Conservation (phyloP, 2,329 filamentous ascomycete species). For the Monosporascus sp. region DNA sequence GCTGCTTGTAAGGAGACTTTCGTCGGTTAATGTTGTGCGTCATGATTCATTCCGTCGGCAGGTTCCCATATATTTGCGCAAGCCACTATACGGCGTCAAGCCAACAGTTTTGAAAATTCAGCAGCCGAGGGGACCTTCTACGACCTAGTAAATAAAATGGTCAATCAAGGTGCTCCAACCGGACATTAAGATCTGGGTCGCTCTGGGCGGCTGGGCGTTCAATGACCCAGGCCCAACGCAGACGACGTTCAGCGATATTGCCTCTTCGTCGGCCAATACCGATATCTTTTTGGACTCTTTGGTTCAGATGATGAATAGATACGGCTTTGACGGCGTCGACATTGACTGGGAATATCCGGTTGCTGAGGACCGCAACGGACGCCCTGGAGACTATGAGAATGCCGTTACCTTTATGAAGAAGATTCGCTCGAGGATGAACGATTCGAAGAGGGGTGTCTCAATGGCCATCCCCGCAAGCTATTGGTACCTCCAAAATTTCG, state of each 20-base stretch:
- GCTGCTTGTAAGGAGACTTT: too few species aligned
- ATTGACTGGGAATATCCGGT: constrained; percentile 19
- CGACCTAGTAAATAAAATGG: too few species aligned
- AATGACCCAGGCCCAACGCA: constrained; percentile 28
- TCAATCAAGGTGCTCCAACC: not conserved
- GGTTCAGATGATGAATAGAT: constrained; percentile 25
- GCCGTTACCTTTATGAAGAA: constrained; percentile 29
- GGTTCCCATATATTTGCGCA: too few species aligned
- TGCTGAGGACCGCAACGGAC: constrained; percentile 29
- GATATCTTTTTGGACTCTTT: constrained; percentile 32
- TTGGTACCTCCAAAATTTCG: constrained; percentile 34
- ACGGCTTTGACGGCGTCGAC: constrained; percentile 3
- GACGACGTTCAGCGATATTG: constrained; percentile 24
- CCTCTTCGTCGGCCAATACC: constrained; percentile 13
- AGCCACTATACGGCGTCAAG: too few species aligned
- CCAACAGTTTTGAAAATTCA: too few species aligned
- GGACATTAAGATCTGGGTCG: constrained; percentile 30
- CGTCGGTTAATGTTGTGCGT: too few species aligned
- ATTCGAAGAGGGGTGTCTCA: constrained; percentile 34
- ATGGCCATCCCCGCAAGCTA: constrained; percentile 31
- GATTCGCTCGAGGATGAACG: constrained; percentile 19
- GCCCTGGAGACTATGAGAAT: constrained; percentile 31
- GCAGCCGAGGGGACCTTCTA: too few species aligned
- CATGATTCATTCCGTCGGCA: too few species aligned
- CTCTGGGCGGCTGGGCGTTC: constrained; percentile 38